phyloP scores from a whole-genome alignment of 1,139 yeast genomes.

The Yamadazyma atlantica region DNA sequence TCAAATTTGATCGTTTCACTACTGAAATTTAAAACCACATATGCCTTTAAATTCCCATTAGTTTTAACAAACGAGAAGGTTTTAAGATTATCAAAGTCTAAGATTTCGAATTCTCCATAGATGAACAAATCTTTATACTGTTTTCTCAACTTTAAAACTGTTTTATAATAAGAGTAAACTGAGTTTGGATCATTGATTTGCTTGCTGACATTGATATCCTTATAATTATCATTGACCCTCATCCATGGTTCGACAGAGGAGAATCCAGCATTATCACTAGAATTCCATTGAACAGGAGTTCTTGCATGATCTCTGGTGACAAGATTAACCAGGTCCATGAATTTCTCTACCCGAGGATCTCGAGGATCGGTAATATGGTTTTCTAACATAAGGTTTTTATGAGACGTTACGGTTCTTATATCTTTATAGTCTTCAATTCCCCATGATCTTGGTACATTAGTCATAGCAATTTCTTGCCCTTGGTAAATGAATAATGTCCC shows the following conservation, averaged over 20 bases:
- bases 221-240: conserved; percentile 50
- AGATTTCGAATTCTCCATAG: conserved; percentile 48
- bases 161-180: conserved; percentile 46
- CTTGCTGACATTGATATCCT: conserved; percentile 47
- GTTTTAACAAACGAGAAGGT: conserved; percentile 12
- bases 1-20: conserved; percentile 30
- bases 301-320: conserved; percentile 56
- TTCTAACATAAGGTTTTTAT: conserved; percentile 29
- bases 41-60: conserved; percentile 21
- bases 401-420: conserved; percentile 46
- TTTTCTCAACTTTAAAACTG: conserved; percentile 45
- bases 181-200: conserved; percentile 50
- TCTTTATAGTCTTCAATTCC: conserved; percentile 51
- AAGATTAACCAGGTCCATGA: conserved; percentile 34
- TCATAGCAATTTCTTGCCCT: conserved; percentile 63
- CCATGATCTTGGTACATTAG: conserved; percentile 46
- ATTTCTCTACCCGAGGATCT: conserved; percentile 20
- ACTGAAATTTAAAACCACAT: conserved; percentile 48
- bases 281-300: conserved; percentile 61
- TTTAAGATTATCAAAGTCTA: conserved; percentile 25
- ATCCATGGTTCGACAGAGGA: conserved; percentile 56
- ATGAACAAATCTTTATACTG: conserved; percentile 41
- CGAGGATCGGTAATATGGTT: conserved; percentile 24
- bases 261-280: conserved; percentile 47
- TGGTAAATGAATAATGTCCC: conserved; percentile 61